phyloP scores from a whole-genome alignment of 2,329 filamentous ascomycete species.

The Ilyonectria robusta region DNA sequence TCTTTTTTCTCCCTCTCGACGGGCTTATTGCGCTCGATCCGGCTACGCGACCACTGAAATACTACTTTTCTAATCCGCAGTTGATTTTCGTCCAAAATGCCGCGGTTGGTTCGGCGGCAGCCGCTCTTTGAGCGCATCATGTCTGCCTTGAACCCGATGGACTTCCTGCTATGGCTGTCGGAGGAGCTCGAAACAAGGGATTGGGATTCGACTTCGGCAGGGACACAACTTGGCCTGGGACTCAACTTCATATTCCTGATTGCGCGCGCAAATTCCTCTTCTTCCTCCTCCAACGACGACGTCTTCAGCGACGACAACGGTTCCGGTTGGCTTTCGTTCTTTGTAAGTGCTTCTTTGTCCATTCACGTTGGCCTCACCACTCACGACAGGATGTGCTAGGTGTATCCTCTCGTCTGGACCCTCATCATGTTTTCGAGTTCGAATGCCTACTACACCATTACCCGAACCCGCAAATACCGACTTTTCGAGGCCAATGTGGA shows the following conservation, averaged over 20 bases:
- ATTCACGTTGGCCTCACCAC: conserved; percentile 15
- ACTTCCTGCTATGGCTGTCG: conserved; percentile 90
- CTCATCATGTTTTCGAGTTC: conserved; percentile 76
- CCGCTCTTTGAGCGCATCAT: conserved; percentile 86
- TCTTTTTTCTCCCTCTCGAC: conserved; percentile 13
- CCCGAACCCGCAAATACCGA: conserved; percentile 87
- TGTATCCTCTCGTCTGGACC: conserved; percentile 78
- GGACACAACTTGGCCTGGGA: conserved; percentile 79
- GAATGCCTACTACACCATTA: conserved; percentile 88
- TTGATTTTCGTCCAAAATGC: conserved; percentile 62
- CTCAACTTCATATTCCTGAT: conserved; percentile 87
- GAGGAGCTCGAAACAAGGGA: conserved; percentile 94
- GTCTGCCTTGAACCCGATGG: conserved; percentile 86
- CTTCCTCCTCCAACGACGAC: conserved; percentile 75
- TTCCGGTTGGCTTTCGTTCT: conserved; percentile 74
- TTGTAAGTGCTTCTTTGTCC: conserved; percentile 58
- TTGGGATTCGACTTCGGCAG: conserved; percentile 87
- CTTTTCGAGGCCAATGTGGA: conserved; percentile 92
- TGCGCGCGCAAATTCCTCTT: conserved; percentile 82
- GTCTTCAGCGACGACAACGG: conserved; percentile 83
- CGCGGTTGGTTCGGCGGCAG: conserved; percentile 85
- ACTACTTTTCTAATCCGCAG: background rate
- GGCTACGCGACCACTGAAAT: conserved; percentile 19
- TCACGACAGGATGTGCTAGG: conserved; percentile 59
- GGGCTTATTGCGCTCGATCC: conserved; percentile 3